These are phyloP conservation scores for Alternaria brassicicola DNA, from an alignment of 2,329 filamentous ascomycete species.

Conservation along the genomic window DNA sequence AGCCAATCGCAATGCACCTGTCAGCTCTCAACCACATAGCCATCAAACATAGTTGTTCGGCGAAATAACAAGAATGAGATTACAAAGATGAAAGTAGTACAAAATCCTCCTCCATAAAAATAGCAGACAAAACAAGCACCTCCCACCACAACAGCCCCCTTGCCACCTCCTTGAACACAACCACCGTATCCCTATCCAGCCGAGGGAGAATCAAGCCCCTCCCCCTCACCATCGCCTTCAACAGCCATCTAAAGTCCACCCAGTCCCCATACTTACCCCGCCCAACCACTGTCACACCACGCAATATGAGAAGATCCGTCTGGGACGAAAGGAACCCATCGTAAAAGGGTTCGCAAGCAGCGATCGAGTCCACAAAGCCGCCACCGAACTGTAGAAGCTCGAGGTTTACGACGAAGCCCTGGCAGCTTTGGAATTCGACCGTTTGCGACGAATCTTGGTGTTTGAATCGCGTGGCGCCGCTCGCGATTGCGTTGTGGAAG, in stretches of 20 bases:
- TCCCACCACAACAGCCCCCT: too few species aligned
- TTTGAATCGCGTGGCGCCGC: not conserved
- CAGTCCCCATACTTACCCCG: not conserved
- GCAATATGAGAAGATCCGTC: not conserved
- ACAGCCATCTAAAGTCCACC: not conserved
- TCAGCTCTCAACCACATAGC: too few species aligned
- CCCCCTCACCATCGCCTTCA: not conserved
- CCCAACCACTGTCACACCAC: not conserved
- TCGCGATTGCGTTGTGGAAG: not conserved
- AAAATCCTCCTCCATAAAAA: too few species aligned
- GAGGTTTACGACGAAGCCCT: not conserved
- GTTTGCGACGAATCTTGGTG: not conserved
- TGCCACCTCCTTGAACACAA: too few species aligned
- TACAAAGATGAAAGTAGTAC: too few species aligned
- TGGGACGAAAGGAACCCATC: not conserved
- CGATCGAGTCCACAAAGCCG: constrained; percentile 1
- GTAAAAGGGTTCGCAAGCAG: not conserved
- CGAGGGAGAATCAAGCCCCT: too few species aligned
- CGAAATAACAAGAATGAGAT: too few species aligned
- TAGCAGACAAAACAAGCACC: too few species aligned
- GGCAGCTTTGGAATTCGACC: not conserved
- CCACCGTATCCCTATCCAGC: too few species aligned
- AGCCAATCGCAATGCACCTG: too few species aligned
- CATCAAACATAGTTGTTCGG: too few species aligned
- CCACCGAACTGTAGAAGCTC: not conserved